Conservation (phyloP, 2,329 filamentous ascomycete species). For the Bretziella fagacearum region DNA sequence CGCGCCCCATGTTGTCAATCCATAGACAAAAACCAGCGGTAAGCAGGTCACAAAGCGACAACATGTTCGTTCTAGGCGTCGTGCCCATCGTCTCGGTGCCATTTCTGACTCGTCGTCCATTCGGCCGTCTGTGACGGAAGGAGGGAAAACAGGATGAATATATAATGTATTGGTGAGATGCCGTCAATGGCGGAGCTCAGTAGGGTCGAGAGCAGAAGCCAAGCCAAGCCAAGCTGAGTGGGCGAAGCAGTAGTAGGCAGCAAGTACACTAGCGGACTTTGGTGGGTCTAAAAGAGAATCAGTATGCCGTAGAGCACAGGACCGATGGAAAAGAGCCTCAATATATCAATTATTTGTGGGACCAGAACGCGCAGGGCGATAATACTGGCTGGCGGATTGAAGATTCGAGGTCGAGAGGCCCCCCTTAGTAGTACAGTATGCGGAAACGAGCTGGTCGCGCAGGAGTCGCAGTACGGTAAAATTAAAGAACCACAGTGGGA, state of each 20-base stretch:
- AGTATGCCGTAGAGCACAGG: too few relatives aligned
- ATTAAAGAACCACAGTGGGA: too few relatives aligned
- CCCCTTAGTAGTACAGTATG: background rate
- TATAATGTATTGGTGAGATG: background rate
- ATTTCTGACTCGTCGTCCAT: constrained; percentile 25
- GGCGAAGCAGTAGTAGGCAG: too few relatives aligned
- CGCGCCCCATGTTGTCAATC: constrained; percentile 82
- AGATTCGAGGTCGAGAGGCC: background rate
- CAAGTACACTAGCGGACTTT: too few relatives aligned
- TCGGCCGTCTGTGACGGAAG: constrained; percentile 18
- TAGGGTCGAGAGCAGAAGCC: background rate
- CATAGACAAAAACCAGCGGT: constrained; percentile 77
- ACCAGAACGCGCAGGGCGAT: too few relatives aligned
- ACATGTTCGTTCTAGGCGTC: constrained; percentile 65
- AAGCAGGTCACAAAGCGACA: constrained; percentile 66
- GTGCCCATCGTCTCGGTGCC: constrained; percentile 42
- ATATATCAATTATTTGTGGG: too few relatives aligned
- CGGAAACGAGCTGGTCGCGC: background rate
- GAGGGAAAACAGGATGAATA: constrained; percentile 1
- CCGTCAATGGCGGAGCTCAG: background rate
- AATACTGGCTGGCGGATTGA: background rate
- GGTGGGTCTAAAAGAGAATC: too few relatives aligned
- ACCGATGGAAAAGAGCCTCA: too few relatives aligned
- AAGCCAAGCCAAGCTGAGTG: too few relatives aligned
- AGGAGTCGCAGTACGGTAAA: background rate